Conservation (phyloP, 768 basidiomycete species). For the Lentinula edodes region DNA sequence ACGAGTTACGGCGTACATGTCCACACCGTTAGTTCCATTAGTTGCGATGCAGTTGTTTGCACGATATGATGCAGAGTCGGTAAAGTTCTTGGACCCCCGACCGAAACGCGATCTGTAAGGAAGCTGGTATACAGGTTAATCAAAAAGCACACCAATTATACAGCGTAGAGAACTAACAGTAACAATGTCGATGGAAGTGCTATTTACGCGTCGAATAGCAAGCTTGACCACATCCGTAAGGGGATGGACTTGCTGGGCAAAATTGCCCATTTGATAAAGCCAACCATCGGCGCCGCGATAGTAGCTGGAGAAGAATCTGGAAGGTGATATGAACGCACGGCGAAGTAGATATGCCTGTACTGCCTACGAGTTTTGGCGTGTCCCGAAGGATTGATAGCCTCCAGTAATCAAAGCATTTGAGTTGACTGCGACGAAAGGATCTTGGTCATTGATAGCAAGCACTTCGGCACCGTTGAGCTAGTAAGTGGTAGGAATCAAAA, state of each 20-base stretch:
- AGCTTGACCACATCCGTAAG: slow-evolving; percentile 42
- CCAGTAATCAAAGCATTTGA: slow-evolving; percentile 46
- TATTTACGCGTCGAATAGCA: slow-evolving; percentile 38
- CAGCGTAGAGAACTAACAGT: slow-evolving; percentile 26
- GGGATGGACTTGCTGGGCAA: slow-evolving; percentile 50
- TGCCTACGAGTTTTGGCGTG: slow-evolving; percentile 42
- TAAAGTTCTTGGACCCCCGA: slow-evolving; percentile 38
- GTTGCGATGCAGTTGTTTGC: slow-evolving; percentile 48
- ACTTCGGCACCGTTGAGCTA: slow-evolving; percentile 47
- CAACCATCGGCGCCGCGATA: slow-evolving; percentile 29
- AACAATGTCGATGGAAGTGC: slow-evolving; percentile 33
- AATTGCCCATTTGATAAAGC: slow-evolving; percentile 44
- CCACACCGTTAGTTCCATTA: slow-evolving; percentile 41
- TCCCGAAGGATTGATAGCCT: slow-evolving; percentile 45
- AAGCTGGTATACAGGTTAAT: slow-evolving; percentile 25
- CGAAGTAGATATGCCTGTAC: neutral
- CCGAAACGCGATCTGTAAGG: slow-evolving; percentile 55
- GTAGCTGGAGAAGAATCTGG: slow-evolving; percentile 44
- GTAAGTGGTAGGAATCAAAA: neutral
- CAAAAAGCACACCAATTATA: neutral
- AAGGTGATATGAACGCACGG: neutral
- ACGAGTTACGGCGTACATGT: slow-evolving; percentile 24
- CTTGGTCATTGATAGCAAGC: slow-evolving; percentile 42
- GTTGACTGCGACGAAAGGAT: slow-evolving; percentile 47
- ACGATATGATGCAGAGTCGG: slow-evolving; percentile 41